Conservation (phyloP, 306 rosid species). For the Prunus padus region DNA sequence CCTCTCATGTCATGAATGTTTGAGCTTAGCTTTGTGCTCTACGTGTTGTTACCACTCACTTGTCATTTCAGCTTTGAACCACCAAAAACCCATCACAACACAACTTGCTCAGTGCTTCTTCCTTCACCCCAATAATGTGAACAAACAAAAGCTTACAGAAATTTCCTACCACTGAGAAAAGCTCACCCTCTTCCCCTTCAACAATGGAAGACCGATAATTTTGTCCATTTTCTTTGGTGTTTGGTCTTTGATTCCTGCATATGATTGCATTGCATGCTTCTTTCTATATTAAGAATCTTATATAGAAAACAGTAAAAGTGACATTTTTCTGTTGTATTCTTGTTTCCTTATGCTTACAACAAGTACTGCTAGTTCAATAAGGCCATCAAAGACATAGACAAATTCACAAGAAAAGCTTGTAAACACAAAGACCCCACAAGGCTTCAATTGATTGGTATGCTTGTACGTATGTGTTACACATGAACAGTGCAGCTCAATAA, state of each 20-base stretch:
- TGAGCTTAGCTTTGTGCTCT: slow-evolving; percentile 33
- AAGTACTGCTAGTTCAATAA: slow-evolving; percentile 16
- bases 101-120: slow-evolving; percentile 33
- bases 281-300: slow-evolving; percentile 30
- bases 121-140: slow-evolving; percentile 41
- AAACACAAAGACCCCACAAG: slow-evolving; percentile 28
- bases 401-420: slow-evolving; percentile 31
- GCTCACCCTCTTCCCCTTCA: slow-evolving; percentile 3
- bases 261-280: slow-evolving; percentile 33
- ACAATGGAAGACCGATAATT: slow-evolving; percentile 30
- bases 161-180: slow-evolving; percentile 43
- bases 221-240: slow-evolving; percentile 34
- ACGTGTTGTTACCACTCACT: slow-evolving; percentile 32
- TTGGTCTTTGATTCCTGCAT: slow-evolving; percentile 27
- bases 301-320: slow-evolving; percentile 20
- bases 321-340: slow-evolving; percentile 21
- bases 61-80: slow-evolving; percentile 35
- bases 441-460: slow-evolving; percentile 35
- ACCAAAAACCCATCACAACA: slow-evolving; percentile 30
- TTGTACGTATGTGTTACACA: slow-evolving; percentile 18
- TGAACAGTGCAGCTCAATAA: slow-evolving; percentile 34
- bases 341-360: slow-evolving; percentile 22
- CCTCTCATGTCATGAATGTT: slow-evolving; percentile 19
- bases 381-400: slow-evolving; percentile 26
- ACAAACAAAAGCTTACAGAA: slow-evolving; percentile 12